Conservation (phyloP, 2,329 filamentous ascomycete species). For the Alternaria brassicae region DNA sequence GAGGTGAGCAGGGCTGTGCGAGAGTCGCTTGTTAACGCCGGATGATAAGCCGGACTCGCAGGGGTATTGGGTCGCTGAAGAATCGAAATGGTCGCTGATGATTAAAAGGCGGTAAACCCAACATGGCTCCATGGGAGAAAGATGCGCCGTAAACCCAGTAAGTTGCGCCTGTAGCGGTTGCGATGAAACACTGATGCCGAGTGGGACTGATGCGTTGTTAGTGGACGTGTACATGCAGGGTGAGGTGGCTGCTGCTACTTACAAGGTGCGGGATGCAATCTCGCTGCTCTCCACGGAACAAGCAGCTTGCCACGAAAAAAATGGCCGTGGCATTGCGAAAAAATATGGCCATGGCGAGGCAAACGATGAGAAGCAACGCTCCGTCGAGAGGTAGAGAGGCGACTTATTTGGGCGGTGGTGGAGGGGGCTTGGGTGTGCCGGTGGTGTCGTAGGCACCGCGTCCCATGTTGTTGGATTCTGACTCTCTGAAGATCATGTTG, state of each 20-base stretch:
- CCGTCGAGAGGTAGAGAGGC: constrained; percentile 16
- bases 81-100: constrained; percentile 44
- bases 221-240: constrained; percentile 40
- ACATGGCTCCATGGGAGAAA: constrained; percentile 23
- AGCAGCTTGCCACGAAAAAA: constrained; percentile 2
- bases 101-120: constrained; percentile 48
- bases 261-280: constrained; percentile 43
- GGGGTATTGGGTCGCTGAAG: constrained; percentile 50
- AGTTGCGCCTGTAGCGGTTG: constrained; percentile 22
- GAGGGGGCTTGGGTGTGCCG: constrained; percentile 56
- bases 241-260: constrained; percentile 39
- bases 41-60: constrained; percentile 31
- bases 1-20: constrained; percentile 23
- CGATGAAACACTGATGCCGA: constrained; percentile 23
- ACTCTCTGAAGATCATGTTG: constrained; percentile 55
- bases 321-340: background rate
- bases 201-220: constrained; percentile 41
- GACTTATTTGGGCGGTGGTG: constrained; percentile 51
- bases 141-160: constrained; percentile 25
- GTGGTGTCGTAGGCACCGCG: constrained; percentile 59
- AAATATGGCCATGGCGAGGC: constrained; percentile 4
- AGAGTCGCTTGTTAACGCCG: constrained; percentile 38
- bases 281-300: constrained; percentile 43
- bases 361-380: constrained; percentile 1
- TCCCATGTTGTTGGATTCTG: constrained; percentile 55